These are phyloP conservation scores for Gossypium davidsonii DNA, from an alignment of 441 rosid genomes.

Conservation along the genomic window DNA sequence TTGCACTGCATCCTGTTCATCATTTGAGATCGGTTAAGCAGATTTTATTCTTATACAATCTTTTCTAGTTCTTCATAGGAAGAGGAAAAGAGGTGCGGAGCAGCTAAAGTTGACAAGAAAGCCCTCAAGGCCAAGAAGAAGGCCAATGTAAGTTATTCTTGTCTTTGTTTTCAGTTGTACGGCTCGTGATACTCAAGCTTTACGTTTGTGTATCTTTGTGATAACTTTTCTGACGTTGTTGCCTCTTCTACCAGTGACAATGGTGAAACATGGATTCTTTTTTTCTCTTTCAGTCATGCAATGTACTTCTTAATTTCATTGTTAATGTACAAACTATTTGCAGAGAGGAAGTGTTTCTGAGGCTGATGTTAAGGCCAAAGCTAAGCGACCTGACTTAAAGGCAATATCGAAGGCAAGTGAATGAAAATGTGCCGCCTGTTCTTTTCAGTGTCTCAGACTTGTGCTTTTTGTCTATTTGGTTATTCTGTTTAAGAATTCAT, in stretches of 20 bases:
- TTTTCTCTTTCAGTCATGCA: neutral
- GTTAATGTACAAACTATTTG: slow-evolving; percentile 11
- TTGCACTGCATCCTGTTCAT: neutral
- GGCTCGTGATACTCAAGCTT: neutral
- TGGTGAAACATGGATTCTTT: neutral
- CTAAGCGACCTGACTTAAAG: slow-evolving; percentile 78
- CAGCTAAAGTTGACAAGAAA: slow-evolving; percentile 23
- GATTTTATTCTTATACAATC: neutral
- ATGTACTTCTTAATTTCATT: neutral
- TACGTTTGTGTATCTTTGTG: neutral
- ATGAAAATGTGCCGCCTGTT: neutral
- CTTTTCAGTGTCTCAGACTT: slow-evolving; percentile 5
- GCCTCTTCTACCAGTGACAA: neutral
- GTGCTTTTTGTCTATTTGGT: neutral
- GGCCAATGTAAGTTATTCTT: slow-evolving; percentile 27
- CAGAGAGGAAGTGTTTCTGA: slow-evolving; percentile 32
- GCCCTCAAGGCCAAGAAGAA: slow-evolving; percentile 19
- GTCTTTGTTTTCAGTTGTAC: neutral
- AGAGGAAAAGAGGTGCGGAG: slow-evolving; percentile 49
- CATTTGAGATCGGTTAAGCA: neutral
- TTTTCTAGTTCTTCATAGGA: slow-evolving; percentile 30
- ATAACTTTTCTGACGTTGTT: neutral
- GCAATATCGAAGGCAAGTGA: slow-evolving; percentile 59
- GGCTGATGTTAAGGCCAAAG: slow-evolving; percentile 25
- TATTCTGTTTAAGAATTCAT: neutral